A percentile compares a stretch with the other conserved stretches of the same genome.
Conservation (phyloP, 495 filamentous ascomycete species). For the Chaetomidium leptoderma region DNA sequence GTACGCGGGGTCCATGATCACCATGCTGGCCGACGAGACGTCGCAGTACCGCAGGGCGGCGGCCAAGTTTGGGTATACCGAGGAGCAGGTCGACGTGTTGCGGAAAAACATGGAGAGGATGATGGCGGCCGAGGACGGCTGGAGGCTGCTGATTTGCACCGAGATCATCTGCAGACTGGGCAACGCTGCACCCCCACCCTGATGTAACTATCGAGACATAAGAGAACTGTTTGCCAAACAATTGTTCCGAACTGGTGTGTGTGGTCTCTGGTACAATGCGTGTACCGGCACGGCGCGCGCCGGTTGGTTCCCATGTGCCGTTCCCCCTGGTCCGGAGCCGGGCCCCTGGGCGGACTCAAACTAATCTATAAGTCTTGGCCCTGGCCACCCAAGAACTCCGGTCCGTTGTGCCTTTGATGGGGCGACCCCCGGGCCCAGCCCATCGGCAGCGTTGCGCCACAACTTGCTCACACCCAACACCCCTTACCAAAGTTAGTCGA, state of each 20-base stretch:
- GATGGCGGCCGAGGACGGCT: slow-evolving; percentile 13
- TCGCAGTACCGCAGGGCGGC: slow-evolving; percentile 14
- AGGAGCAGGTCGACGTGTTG: slow-evolving; percentile 14
- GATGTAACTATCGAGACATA: too few species aligned
- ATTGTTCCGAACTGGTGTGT: too few species aligned
- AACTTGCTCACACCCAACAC: not conserved
- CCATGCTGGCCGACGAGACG: slow-evolving; percentile 13
- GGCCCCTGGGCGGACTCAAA: too few species aligned
- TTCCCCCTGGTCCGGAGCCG: not conserved
- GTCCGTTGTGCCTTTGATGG: not conserved
- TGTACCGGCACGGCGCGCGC: not conserved
- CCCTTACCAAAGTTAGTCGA: not conserved
- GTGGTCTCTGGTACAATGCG: not conserved
- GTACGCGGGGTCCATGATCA: slow-evolving; percentile 12
- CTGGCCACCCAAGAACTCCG: not conserved
- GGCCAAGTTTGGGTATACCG: slow-evolving; percentile 13
- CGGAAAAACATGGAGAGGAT: slow-evolving; percentile 11
- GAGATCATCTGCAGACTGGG: slow-evolving; percentile 13
- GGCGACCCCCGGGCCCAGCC: too few species aligned
- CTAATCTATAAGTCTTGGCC: not conserved
- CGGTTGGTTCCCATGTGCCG: too few species aligned
- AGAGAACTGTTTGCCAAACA: not conserved
- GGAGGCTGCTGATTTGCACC: slow-evolving; percentile 12
- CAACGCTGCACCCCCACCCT: too few species aligned
- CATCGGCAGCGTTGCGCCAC: too few species aligned